Base-by-base conservation (phyloP, 305 asterid genomes). In the Solanum hybrid region DNA sequence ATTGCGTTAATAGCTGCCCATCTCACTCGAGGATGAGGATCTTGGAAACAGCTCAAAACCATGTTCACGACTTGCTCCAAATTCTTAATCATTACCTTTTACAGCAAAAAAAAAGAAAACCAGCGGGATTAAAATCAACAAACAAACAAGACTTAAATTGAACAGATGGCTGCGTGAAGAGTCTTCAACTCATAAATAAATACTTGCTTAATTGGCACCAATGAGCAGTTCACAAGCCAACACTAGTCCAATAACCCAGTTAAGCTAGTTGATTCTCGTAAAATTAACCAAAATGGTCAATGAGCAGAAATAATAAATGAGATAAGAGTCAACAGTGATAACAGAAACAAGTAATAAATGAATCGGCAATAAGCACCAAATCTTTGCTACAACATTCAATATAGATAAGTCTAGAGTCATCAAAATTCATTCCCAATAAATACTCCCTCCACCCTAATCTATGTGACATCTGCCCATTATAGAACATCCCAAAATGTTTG, bases 1-100 rank as follows among this genome's bases (percentile, higher is more conserved):
- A 96, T 93, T 85, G 98, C 98, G 91, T 96, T 96, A 74, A 96
- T 96, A 57, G 99, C 97, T 33, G 99, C 98, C 99, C 99, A 96
- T 84, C 99, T 93, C 88, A 95, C 99, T 29, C 99, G 98, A 33
- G 99, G 97, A 87, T 97, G 99, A 90, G 99, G 97, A 91, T 97
- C 97, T 94, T 96, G 98, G 91, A 97, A 96, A 46, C 98, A 96
- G 91, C 91, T 95, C 93, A 97, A 91, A 87, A 97, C 98, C 99
- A 97, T 97, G 91, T 89, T 93, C 84, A 97, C 95, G 87, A 96
- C 96, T 94, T 96, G 99, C 92, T 95, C 97, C 92, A 97, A 94
- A 93, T 93, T 96, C 91, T 94, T 97, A 90, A 93, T 92, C 99
- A 96, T 97, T 89, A 96, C 98, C 99, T 97, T 86, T 11, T 88